These are phyloP conservation scores for Globisporangium paroecandrum DNA, from an alignment of 352 stramenopile genomes.

Conservation along the genomic window DNA sequence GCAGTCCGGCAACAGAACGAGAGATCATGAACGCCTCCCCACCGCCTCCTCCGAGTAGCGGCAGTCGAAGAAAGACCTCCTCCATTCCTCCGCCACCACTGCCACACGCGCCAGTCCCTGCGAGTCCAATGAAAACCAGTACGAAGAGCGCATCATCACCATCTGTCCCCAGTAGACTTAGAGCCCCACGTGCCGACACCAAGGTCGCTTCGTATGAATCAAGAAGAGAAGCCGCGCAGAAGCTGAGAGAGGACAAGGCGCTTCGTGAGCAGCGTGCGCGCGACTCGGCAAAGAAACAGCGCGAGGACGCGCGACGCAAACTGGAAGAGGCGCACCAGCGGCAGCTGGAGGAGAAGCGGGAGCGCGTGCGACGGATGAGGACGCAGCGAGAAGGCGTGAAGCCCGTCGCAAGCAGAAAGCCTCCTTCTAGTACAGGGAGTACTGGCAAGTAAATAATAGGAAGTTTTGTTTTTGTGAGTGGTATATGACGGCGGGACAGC, in stretches of 20 bases:
- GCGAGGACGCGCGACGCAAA: constrained; percentile 57
- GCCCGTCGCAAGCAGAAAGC: constrained; percentile 18
- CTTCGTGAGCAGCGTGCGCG: constrained; percentile 56
- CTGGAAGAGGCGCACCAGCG: constrained; percentile 62
- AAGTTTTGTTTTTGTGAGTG: not conserved
- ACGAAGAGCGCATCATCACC: constrained; percentile 25
- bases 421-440: constrained; percentile 13
- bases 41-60: not conserved
- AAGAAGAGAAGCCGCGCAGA: constrained; percentile 53
- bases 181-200: constrained; percentile 16
- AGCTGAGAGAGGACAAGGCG: constrained; percentile 70
- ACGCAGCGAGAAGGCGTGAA: constrained; percentile 39
- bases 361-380: constrained; percentile 60
- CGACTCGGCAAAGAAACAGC: constrained; percentile 60
- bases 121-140: constrained; percentile 11
- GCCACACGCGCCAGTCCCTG: constrained; percentile 1
- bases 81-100: constrained; percentile 1
- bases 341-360: constrained; percentile 65
- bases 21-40: not conserved
- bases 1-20: constrained; percentile 17
- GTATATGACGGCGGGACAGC: not conserved
- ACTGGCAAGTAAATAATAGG: not conserved
- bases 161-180: constrained; percentile 23
- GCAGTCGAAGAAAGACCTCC: not conserved
- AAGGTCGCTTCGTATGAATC: constrained; percentile 43